Evolutionary conservation across 2,329 filamentous ascomycete genomes (phyloP).

Genomic region (Ophiobolus disseminans): DNA sequence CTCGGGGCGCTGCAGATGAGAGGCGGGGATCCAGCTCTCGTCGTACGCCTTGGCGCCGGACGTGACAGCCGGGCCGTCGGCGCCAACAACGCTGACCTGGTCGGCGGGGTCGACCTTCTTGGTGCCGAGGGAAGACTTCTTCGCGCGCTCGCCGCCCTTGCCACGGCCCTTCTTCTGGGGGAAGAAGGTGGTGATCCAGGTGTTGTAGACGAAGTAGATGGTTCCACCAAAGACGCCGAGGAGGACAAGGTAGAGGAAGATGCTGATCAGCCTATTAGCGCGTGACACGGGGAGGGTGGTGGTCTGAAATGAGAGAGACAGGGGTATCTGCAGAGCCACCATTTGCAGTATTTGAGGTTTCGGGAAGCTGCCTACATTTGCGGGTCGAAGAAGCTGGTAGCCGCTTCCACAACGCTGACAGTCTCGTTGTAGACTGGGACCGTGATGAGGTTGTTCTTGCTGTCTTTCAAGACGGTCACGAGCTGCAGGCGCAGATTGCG

Average conservation of each 20-base stretch:
- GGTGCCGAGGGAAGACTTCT: slow-evolving; percentile 65
- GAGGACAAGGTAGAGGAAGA: slow-evolving; percentile 97
- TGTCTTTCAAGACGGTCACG: slow-evolving; percentile 73
- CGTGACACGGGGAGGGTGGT: background rate
- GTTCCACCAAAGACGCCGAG: slow-evolving; percentile 77
- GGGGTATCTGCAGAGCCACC: too few relatives aligned
- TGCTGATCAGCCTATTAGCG: slow-evolving; percentile 60
- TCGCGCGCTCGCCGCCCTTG: slow-evolving; percentile 70
- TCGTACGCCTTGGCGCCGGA: slow-evolving; percentile 80
- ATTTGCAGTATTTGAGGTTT: background rate
- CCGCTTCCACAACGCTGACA: slow-evolving; percentile 86
- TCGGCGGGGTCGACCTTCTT: slow-evolving; percentile 71
- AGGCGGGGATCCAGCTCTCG: slow-evolving; percentile 90
- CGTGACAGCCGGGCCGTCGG: slow-evolving; percentile 73
- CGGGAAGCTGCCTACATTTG: slow-evolving; percentile 75
- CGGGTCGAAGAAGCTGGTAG: slow-evolving; percentile 90
- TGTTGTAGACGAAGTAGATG: slow-evolving; percentile 96
- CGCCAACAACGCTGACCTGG: slow-evolving; percentile 69
- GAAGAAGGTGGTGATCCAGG: slow-evolving; percentile 95
- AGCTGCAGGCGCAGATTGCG: slow-evolving; percentile 85
- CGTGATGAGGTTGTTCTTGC: slow-evolving; percentile 74
- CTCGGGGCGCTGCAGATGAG: slow-evolving; percentile 86
- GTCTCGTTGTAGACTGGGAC: slow-evolving; percentile 81
- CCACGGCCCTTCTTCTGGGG: slow-evolving; percentile 74
- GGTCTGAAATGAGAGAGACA: background rate